Percentiles rank a stretch among this genome's conserved stretches.
Evolutionary conservation across 345 rosid genomes (phyloP).

Genomic region (Corchorus capsularis): DNA sequence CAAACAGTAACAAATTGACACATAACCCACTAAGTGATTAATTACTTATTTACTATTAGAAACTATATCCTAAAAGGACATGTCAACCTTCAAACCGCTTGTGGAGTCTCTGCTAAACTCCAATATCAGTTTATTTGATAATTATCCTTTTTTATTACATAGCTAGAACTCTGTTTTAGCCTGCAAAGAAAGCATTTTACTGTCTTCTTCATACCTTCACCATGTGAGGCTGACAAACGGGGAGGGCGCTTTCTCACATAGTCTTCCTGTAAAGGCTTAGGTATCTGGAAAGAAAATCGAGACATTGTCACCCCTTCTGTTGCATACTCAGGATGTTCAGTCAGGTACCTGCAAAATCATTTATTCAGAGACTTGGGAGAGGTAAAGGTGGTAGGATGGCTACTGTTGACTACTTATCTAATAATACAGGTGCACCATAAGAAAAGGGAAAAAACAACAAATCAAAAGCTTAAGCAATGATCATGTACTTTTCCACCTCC

Average conservation of each 20-base stretch:
- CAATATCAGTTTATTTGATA: not conserved
- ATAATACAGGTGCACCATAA: not conserved
- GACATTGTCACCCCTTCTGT: conserved; percentile 50
- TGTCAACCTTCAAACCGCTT: not conserved
- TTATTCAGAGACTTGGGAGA: not conserved
- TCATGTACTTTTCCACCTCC: conserved; percentile 76
- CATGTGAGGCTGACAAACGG: conserved; percentile 27
- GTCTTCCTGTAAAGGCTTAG: conserved; percentile 65
- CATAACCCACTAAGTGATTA: no score
- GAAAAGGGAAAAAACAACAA: not conserved
- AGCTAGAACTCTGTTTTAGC: not conserved
- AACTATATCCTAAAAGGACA: not conserved
- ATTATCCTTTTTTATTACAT: not conserved
- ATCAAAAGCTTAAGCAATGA: not conserved
- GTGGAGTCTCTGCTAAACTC: not conserved
- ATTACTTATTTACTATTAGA: no score
- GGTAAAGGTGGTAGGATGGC: not conserved
- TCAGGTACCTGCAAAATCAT: conserved; percentile 51
- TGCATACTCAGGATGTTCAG: conserved; percentile 53
- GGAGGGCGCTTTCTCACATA: conserved; percentile 69
- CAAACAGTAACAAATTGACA: no score
- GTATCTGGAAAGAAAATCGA: conserved; percentile 73
- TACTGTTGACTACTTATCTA: not conserved
- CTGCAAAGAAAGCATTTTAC: not conserved
- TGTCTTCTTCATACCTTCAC: conserved; percentile 43